phyloP scores from a whole-genome alignment of 2,329 filamentous ascomycete species.

The Alternaria infectoria region DNA sequence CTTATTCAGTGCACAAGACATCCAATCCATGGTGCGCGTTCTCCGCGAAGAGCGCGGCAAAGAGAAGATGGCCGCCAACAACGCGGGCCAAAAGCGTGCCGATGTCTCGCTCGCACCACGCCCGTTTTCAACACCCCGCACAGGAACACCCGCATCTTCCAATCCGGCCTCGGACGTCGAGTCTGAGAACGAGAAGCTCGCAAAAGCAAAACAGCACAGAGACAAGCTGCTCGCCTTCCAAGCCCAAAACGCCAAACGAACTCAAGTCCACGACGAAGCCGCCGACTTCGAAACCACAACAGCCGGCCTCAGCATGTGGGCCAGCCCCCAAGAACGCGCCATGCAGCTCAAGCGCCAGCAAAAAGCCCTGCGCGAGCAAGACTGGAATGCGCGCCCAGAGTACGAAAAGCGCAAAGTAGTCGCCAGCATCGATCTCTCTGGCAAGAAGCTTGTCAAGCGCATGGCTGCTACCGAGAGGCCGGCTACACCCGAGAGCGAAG shows the following conservation, averaged over 20 bases:
- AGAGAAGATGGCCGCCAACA: constrained; percentile 84
- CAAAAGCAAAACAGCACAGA: constrained; percentile 76
- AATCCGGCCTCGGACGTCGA: constrained; percentile 48
- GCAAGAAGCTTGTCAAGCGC: constrained; percentile 75
- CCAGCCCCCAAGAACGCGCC: constrained; percentile 80
- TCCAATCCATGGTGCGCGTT: constrained; percentile 84
- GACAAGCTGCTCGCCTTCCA: constrained; percentile 84
- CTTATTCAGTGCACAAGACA: constrained; percentile 73
- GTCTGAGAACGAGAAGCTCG: constrained; percentile 65
- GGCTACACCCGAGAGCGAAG: constrained; percentile 57
- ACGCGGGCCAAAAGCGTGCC: constrained; percentile 69
- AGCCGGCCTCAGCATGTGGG: constrained; percentile 76
- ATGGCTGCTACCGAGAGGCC: constrained; percentile 69
- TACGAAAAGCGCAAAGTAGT: constrained; percentile 89
- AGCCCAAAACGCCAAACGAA: constrained; percentile 82
- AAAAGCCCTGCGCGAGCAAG: constrained; percentile 80
- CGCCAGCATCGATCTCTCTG: constrained; percentile 81
- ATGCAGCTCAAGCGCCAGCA: constrained; percentile 85
- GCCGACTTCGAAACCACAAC: constrained; percentile 71
- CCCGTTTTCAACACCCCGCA: constrained; percentile 59
- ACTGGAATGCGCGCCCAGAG: constrained; percentile 83
- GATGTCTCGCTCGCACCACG: constrained; percentile 68
- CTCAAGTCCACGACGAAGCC: constrained; percentile 85
- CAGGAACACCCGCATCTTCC: constrained; percentile 42
- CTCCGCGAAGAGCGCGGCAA: constrained; percentile 84